Evolutionary conservation across 768 basidiomycete species (phyloP).

Genomic region (Fomitopsis pulvina): DNA sequence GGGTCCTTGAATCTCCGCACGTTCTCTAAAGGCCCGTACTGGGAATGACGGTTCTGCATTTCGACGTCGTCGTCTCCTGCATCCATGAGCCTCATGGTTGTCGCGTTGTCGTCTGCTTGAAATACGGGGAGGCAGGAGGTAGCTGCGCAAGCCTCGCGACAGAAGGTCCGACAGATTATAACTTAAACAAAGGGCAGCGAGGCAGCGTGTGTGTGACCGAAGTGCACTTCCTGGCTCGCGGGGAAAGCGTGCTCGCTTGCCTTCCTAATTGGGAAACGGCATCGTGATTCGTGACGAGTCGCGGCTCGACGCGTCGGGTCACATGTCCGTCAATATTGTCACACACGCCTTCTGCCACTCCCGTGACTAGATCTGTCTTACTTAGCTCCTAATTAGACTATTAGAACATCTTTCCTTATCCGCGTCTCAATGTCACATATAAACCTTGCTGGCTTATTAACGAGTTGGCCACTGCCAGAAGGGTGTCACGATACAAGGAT

Average conservation of each 20-base stretch:
- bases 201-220: no score
- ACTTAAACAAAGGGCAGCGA: no score
- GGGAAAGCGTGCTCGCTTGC: not conserved
- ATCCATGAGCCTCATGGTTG: slow-evolving; percentile 12
- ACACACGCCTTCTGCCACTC: not conserved
- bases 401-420: no score
- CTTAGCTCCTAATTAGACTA: no score
- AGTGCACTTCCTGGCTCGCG: no score
- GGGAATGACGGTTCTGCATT: slow-evolving; percentile 1
- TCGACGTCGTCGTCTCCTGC: slow-evolving; percentile 10
- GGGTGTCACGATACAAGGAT: no score
- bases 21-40: no score
- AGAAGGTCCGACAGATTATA: not conserved
- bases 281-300: not conserved
- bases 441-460: no score
- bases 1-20: slow-evolving; percentile 21
- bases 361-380: no score
- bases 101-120: not conserved
- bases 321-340: not conserved
- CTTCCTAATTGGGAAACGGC: not conserved
- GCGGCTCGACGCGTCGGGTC: not conserved
- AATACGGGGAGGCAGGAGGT: slow-evolving; percentile 1
- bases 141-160: not conserved
- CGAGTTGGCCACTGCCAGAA: no score
- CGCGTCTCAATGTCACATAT: no score